Evolutionary conservation across 108 stramenopile species (phyloP), one percentile per base, ranked within the genome.

Genomic region (Nitzschia palea): DNA sequence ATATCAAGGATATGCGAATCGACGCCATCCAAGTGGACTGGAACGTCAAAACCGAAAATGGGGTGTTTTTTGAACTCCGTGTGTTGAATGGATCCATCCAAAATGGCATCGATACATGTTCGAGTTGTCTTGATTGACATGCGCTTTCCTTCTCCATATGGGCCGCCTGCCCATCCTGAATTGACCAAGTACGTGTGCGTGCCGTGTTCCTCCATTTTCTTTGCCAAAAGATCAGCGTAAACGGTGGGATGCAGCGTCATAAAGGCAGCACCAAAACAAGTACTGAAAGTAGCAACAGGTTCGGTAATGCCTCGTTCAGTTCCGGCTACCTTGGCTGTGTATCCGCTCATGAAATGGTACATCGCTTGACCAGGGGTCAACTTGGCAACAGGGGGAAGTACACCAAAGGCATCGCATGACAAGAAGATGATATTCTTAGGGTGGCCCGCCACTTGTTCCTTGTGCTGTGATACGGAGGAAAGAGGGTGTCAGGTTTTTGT

Each of bases 231-330:
- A 31, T 97, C 96, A 27, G 97, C 98, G 70, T 98, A 98, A 22
- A 82, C 71, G 20, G 97, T 97, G 20, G 98, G 96, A 71, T 95
- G 94, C 14, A 96, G 81, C 42, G 98, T 97, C 69, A 98, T 70
- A 85, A 98, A 98, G n/a, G 97, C 97, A 53, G 96, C 97, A 44
- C 98, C 98, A 79, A 98, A 98, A 80, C 98, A 96, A 27, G 97
- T 87, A 44, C 78, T 81, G 78, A 98, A 98, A 26, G 88, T 98
- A 42, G 97, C 88, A 36, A 76, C 63, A 8, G 98, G 98, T 75
- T 98, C 97, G 15, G 82, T 95, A 42, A 98, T 79, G 40, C 98
- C 98, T 14, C 98, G 89, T 79, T 98, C 98, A 44, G 98, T 98
- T 37, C 98, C 98, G 35, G 98, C 98, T 44, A 98, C 98, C 80